phyloP scores from a whole-genome alignment of 164 flowering plant genomes.

The Magnolia sinica region DNA sequence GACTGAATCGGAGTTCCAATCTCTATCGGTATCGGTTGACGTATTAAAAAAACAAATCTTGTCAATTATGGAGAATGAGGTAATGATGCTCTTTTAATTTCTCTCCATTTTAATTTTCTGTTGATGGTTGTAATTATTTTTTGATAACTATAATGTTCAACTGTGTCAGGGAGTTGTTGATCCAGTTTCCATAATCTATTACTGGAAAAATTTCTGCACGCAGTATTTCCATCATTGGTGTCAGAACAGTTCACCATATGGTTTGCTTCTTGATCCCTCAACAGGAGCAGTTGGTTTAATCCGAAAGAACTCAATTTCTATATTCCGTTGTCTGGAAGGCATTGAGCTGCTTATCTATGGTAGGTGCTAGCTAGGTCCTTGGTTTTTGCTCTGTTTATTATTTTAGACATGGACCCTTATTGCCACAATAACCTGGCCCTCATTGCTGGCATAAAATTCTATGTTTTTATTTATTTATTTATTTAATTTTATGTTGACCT shows the following conservation, averaged over 20 bases:
- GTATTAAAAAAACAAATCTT: slow-evolving; percentile 67
- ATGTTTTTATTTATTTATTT: not conserved
- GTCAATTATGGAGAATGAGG: slow-evolving; percentile 77
- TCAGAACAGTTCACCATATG: slow-evolving; percentile 51
- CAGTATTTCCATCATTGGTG: slow-evolving; percentile 78
- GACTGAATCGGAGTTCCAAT: slow-evolving; percentile 61
- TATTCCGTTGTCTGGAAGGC: slow-evolving; percentile 69
- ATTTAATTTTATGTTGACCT: not conserved
- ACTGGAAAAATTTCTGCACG: slow-evolving; percentile 66
- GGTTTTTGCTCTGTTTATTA: not conserved
- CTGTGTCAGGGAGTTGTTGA: slow-evolving; percentile 51
- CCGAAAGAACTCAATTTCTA: slow-evolving; percentile 60
- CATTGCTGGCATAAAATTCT: not conserved
- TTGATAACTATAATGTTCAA: slow-evolving; percentile 2
- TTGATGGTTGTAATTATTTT: not conserved
- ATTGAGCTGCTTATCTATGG: slow-evolving; percentile 71
- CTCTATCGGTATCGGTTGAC: slow-evolving; percentile 57
- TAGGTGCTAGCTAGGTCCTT: slow-evolving; percentile 21
- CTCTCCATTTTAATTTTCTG: not conserved
- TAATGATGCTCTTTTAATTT: slow-evolving; percentile 16
- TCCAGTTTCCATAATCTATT: slow-evolving; percentile 43
- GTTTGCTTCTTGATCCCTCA: slow-evolving; percentile 57
- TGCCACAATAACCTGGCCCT: not conserved
- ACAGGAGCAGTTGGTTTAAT: slow-evolving; percentile 67
- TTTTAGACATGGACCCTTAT: not conserved